Percentiles rank a stretch among this genome's conserved stretches.
phyloP scores from a whole-genome alignment of 1,284 basidiomycete genomes.

The Leccinum fuscescens region DNA sequence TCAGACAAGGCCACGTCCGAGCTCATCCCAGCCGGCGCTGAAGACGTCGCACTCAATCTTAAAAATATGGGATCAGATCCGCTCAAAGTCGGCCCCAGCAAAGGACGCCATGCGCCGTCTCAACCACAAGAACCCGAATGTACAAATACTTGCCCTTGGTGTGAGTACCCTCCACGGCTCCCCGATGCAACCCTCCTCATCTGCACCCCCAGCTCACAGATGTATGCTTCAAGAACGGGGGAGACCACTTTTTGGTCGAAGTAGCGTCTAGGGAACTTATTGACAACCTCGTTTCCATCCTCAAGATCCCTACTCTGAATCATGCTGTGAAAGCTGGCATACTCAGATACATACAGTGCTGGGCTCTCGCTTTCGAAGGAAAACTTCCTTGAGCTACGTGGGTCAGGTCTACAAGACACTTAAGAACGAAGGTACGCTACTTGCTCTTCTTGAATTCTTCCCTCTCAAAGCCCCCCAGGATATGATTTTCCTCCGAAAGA shows the following conservation, averaged over 20 bases:
- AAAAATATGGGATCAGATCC: no score
- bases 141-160: constrained; percentile 82
- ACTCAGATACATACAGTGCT: constrained; percentile 83
- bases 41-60: no score
- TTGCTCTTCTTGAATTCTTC: constrained; percentile 1
- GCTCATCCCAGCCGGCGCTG: no score
- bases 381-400: constrained; percentile 40
- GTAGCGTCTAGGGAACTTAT: constrained; percentile 89
- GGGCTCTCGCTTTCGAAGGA: constrained; percentile 88
- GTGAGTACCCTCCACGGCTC: constrained; percentile 47
- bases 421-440: constrained; percentile 61
- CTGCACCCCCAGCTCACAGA: constrained; percentile 70
- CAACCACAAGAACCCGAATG: constrained; percentile 95
- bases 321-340: constrained; percentile 84
- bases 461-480: constrained; percentile 40
- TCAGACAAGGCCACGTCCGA: no score
- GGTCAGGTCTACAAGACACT: constrained; percentile 76
- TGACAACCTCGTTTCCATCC: constrained; percentile 85
- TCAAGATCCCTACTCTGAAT: constrained; percentile 73
- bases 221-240: constrained; percentile 96
- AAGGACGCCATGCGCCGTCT: constrained; percentile 45
- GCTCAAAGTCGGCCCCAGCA: no score
- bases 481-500: constrained; percentile 85
- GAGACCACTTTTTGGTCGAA: constrained; percentile 86
- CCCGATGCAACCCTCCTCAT: constrained; percentile 11